phyloP scores from a whole-genome alignment of 306 rosid species.

The Medicago ruthenica region DNA sequence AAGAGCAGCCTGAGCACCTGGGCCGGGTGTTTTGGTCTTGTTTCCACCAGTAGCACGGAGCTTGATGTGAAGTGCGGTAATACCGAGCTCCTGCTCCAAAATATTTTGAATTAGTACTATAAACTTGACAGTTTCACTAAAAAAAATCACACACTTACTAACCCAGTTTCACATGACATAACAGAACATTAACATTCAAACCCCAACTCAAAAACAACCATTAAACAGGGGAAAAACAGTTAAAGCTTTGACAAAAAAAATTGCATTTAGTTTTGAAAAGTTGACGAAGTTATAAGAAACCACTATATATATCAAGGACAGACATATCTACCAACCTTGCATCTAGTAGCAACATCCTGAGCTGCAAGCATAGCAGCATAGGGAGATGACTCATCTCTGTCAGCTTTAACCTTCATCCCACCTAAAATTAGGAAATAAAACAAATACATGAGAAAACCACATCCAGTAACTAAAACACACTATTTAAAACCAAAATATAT shows the following conservation, averaged over 20 bases:
- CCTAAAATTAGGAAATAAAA: constrained; percentile 44
- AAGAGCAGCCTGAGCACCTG: constrained; percentile 94
- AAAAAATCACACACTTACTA: not conserved
- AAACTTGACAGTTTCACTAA: not conserved
- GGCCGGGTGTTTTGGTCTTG: constrained; percentile 91
- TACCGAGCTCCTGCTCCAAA: constrained; percentile 70
- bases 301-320: not conserved
- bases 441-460: not conserved
- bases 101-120: not conserved
- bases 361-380: constrained; percentile 98
- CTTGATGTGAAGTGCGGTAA: constrained; percentile 85
- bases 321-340: constrained; percentile 60
- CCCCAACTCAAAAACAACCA: not conserved
- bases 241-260: not conserved
- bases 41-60: constrained; percentile 93
- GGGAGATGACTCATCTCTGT: constrained; percentile 90
- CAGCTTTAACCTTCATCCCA: constrained; percentile 97
- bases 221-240: not conserved
- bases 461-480: not conserved
- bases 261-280: not conserved
- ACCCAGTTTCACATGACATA: not conserved
- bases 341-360: constrained; percentile 81
- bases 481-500: not conserved
- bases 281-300: not conserved
- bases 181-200: not conserved